Percentiles rank a stretch among this genome's conserved stretches.
Conservation (phyloP, 139 green algal species). For the Tetradesmus obliquus region DNA sequence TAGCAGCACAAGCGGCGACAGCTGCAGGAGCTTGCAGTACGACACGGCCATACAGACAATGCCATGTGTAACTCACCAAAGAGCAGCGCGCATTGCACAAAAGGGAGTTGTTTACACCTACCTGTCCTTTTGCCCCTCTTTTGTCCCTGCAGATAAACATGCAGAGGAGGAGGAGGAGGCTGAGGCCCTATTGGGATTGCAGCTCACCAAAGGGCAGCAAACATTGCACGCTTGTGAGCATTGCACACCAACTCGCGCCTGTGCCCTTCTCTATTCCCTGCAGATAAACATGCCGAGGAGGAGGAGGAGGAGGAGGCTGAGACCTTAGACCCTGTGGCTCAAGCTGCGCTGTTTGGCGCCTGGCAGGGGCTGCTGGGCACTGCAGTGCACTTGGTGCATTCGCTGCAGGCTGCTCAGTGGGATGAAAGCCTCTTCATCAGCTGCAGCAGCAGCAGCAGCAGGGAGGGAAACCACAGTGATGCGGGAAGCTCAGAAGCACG, state of each 20-base stretch:
- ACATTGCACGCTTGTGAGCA: too few species aligned
- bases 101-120: too few species aligned
- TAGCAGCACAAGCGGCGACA: not conserved
- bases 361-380: conserved; percentile 22
- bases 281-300: not conserved
- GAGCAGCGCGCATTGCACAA: too few species aligned
- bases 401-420: conserved; percentile 25
- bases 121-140: not conserved
- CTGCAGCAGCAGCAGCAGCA: conserved; percentile 14
- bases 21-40: too few species aligned
- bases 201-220: too few species aligned
- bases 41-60: too few species aligned
- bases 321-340: not conserved
- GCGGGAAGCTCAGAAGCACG: too few species aligned
- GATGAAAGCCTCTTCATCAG: not conserved
- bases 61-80: too few species aligned
- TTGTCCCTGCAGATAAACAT: not conserved
- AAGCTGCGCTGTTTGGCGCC: not conserved
- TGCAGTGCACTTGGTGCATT: conserved; percentile 10
- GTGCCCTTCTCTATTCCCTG: not conserved
- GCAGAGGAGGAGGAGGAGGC: not conserved
- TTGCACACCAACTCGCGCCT: not conserved
- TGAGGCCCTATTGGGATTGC: not conserved
- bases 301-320: not conserved
- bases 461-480: not conserved